Evolutionary conservation across 441 rosid genomes (phyloP).

Genomic region (Jatropha podagrica): DNA sequence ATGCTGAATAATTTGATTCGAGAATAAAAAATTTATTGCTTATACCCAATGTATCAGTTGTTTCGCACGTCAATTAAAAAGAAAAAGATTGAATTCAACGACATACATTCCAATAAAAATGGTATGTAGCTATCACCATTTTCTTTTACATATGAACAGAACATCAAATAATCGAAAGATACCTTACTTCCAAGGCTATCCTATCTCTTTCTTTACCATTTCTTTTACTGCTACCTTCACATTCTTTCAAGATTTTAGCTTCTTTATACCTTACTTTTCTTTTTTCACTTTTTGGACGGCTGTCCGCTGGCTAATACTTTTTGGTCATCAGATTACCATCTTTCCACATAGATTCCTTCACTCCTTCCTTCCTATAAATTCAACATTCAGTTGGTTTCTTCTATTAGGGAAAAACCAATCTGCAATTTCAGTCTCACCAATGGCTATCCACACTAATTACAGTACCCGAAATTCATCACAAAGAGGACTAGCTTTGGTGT

Average conservation of each 20-base stretch:
- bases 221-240: conserved; percentile 10
- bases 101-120: not conserved
- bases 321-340: conserved; percentile 22
- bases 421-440: conserved; percentile 5
- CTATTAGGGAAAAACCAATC: not conserved
- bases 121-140: conserved; percentile 20
- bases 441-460: conserved; percentile 31
- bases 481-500: conserved; percentile 53
- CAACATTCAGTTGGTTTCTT: conserved; percentile 8
- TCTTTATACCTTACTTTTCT: not conserved
- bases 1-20: too few species aligned
- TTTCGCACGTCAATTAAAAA: too few species aligned
- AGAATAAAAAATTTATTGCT: too few species aligned
- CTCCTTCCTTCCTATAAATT: conserved; percentile 25
- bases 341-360: conserved; percentile 42
- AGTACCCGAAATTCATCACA: conserved; percentile 35
- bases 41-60: too few species aligned
- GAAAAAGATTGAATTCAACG: not conserved
- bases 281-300: conserved; percentile 49
- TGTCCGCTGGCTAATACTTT: not conserved
- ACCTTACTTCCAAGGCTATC: conserved; percentile 38
- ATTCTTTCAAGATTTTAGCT: not conserved
- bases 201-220: conserved; percentile 15
- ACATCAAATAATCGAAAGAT: conserved; percentile 19
- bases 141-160: conserved; percentile 24